Evolutionary conservation across 2,329 filamentous ascomycete genomes (phyloP), one percentile per base, ranked within the genome.

Genomic region (Aspergillus fumigatus): DNA sequence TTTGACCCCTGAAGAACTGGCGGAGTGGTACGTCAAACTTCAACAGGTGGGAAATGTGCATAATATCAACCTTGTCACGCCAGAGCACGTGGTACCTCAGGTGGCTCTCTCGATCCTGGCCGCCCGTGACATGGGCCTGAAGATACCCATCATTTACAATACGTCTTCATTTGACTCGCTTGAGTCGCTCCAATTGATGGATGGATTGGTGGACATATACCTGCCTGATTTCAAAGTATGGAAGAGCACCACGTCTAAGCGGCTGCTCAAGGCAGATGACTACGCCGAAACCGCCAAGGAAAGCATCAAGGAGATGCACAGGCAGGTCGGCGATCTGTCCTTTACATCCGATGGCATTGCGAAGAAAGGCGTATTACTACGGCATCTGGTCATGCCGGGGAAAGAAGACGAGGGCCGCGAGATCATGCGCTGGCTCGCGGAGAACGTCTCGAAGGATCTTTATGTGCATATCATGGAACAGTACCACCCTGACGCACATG

Each of bases 391-490:
- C 26, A 95, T 95, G 90, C 90, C 90, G 0, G 89, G 89, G 0
- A 85, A 86, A 65, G 88, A 89, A 67, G 83, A 83, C 19, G 90
- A 94, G 73, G 88, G 88, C 0, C 79, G 80, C 51, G 78, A 85
- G 60, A 94, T 95, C 58, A 88, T 95, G 79, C 80, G 77, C 59
- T 95, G 89, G 80, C 77, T 95, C 17, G 90, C 89, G 0, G 77
- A 82, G 27, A 83, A 91, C 52, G 80, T 95, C 2, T 90, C 88
- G 3, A 81, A 77, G 54, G 89, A 94, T 70, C 80, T 88, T 47
- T 93, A 92, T 72, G 83, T 94, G 58, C 88, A 95, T 69, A 87
- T 95, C 62, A 94, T 94, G 90, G 90, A 95, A 73, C 90, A 95
- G 73, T 94, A 94, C 67, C 86, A 85, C 60, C 90, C 90, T 0